Evolutionary conservation across 2,329 filamentous ascomycete genomes (phyloP).

Genomic region (Lasiodiplodia theobromae): DNA sequence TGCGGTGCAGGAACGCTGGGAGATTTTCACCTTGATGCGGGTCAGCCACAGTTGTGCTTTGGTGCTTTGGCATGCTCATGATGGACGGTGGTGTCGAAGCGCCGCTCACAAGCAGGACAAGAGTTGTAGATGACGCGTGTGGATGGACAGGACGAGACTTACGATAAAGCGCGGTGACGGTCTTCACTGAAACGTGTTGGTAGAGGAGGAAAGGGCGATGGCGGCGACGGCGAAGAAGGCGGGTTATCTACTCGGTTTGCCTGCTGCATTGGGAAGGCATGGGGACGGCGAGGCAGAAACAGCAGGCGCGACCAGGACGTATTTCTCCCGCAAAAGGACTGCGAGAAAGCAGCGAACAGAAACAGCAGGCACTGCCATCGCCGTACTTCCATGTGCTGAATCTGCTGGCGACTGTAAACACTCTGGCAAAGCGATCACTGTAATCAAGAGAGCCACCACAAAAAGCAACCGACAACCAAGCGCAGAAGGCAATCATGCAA

Average conservation of each 20-base stretch:
- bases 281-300: background rate
- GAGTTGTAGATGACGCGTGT: background rate
- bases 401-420: background rate
- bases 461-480: background rate
- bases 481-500: background rate
- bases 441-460: background rate
- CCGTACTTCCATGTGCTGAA: background rate
- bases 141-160: background rate
- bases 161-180: background rate
- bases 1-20: slow-evolving; percentile 11
- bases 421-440: background rate
- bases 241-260: slow-evolving; percentile 2
- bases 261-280: background rate
- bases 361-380: background rate
- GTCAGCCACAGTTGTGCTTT: background rate
- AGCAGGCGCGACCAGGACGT: background rate
- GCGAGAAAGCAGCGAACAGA: background rate
- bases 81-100: background rate
- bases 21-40: slow-evolving; percentile 14
- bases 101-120: background rate
- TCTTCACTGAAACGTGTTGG: background rate
- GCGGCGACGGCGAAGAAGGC: background rate
- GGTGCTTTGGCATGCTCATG: background rate
- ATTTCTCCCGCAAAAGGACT: background rate
- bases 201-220: background rate